Base-by-base conservation (phyloP, 2,329 filamentous ascomycete species). In the Colletotrichum salicis region DNA sequence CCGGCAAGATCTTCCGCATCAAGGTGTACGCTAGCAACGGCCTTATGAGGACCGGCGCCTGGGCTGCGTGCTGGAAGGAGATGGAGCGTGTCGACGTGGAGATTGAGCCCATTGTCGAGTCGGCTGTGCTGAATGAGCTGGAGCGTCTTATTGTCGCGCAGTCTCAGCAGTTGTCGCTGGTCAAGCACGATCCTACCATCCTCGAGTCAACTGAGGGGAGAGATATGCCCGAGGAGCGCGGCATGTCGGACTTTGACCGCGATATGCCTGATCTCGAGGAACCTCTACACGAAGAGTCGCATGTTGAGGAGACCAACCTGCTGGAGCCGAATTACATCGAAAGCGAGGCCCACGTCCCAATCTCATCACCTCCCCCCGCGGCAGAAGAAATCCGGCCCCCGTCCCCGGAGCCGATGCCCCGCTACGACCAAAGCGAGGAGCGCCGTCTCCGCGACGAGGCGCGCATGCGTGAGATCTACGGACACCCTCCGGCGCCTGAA, bases 51-150 rank as follows among this genome's bases (percentile, higher is more conserved):
- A 92, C 94, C 5, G 94, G 94, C 0, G 96, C 96, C 0, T 99
- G 96, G 96, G 90, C 90, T 5, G 95, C 95, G 2, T 96, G 94
- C 70, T 99, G 96, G 96, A 93, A 90, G 76, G 96, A 98, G 82
- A 99, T 99, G 96, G 96, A 99, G 83, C 90, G 96, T n/a, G 94
- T 98, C 0, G 96, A 99, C 78, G 94, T 97, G 1, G 96, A 98
- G 81, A 90, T 99, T 64, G 90, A 93, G 76, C 93, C 96, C 4
- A 89, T 92, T 77, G 87, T 95, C 12, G 88, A 90, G 22, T 80
- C 88, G 0, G 82, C 85, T 1, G 78, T 92, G 13, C 37, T 74
- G 8, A 86, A 87, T 22, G 89, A 90, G 74, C 82, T 95, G 24
- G 88, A 91, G 70, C 83, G 83, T n/a, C 81, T 91, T 10, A 84